phyloP scores from a whole-genome alignment of 352 stramenopile species.

The Aphanomyces euteiches region DNA sequence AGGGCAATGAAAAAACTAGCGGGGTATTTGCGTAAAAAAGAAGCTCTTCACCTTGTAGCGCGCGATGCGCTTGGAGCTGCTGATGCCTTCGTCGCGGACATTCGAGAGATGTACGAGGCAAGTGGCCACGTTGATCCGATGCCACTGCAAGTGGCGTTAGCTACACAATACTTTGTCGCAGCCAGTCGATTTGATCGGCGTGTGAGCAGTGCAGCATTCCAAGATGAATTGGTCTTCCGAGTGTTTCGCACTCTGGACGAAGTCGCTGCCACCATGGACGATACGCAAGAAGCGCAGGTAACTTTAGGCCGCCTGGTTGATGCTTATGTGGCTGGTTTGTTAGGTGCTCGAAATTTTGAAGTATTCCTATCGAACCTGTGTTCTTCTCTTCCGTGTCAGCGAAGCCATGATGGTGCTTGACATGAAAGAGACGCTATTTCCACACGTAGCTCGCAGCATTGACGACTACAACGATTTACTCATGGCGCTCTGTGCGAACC shows the following conservation, averaged over 20 bases:
- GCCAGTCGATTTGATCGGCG: slow-evolving; percentile 55
- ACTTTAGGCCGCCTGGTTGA: neutral
- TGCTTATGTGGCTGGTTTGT: neutral
- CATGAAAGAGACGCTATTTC: slow-evolving; percentile 15
- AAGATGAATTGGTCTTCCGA: slow-evolving; percentile 61
- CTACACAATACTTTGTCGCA: slow-evolving; percentile 76
- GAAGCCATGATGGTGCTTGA: slow-evolving; percentile 19
- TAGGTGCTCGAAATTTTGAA: slow-evolving; percentile 18
- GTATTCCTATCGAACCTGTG: slow-evolving; percentile 16
- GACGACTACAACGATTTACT: slow-evolving; percentile 29
- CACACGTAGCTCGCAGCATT: neutral
- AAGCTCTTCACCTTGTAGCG: slow-evolving; percentile 48
- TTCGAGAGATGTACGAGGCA: slow-evolving; percentile 47
- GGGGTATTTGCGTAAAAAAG: slow-evolving; percentile 40
- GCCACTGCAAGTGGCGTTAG: slow-evolving; percentile 42
- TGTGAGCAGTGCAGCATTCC: slow-evolving; percentile 50
- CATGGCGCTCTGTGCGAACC: slow-evolving; percentile 11
- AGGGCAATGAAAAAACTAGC: slow-evolving; percentile 33
- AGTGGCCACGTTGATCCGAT: neutral
- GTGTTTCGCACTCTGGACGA: slow-evolving; percentile 54
- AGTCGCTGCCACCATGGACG: neutral
- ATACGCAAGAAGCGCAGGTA: neutral
- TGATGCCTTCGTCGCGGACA: slow-evolving; percentile 34
- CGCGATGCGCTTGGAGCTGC: slow-evolving; percentile 42
- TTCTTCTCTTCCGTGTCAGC: slow-evolving; percentile 15